Base-by-base conservation (phyloP, 345 rosid species). In the Pistacia vera region DNA sequence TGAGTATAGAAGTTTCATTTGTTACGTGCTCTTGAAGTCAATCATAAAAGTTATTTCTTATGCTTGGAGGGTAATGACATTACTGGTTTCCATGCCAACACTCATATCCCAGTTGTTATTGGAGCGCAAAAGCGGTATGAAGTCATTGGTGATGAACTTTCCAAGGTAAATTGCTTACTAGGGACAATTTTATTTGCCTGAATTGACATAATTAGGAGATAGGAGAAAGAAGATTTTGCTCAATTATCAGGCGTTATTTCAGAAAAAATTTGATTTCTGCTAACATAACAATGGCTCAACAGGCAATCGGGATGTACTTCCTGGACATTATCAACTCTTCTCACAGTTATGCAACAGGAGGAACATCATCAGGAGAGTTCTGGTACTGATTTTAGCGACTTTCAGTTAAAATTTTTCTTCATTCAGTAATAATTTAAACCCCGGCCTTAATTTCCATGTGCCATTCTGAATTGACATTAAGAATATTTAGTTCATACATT, bases 41-140 rank as follows among this genome's bases (percentile, higher is more conserved):
- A n/a, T 70, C 13, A 67, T 11, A 33, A 17, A 59, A 9, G 25
- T 71, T 74, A 20, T 63, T 68, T 78, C 12, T 33, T 73, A 77
- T 79, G 48, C 46, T 70, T 81, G 48, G 80, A 95, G 97, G 99
- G 95, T 25, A 93, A 93, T 74, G 95, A 91, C 83, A 90, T 96
- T 74, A 80, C 97, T 33, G 95, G 92, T 20, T 96, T 92, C 79
- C 98, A 96, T 77, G 86, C 88, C 66, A 96, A 96, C 57, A 96
- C 98, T 11, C 98, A 96, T 77, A 96, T 96, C 73, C 97, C 99
- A 60, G 28, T 96, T 71, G 97, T 96, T 16, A 80, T 93, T 73
- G 99, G 99, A 77, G 79, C 98, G 41, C 98, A 96, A 79, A 90
- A 88, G 84, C 93, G 99, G 6, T 93, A 96, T 58, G 99, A 96